These are phyloP conservation scores for Rhynchospora pubera DNA, from an alignment of 176 grass and related monocot genomes.

Conservation along the genomic window DNA sequence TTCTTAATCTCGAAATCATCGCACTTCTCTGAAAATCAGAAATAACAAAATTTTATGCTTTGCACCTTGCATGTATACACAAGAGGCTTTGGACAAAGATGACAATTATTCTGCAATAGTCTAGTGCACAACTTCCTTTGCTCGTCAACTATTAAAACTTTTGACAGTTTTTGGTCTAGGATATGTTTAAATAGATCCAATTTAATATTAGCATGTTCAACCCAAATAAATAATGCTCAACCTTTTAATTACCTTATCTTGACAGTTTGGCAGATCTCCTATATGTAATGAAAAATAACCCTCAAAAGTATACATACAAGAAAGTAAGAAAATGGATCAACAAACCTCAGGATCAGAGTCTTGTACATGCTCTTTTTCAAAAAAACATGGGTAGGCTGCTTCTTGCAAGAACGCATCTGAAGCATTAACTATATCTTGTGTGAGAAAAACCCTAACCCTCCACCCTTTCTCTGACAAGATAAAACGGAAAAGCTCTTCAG, in stretches of 20 bases:
- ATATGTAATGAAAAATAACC: background rate
- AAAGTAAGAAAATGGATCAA: constrained; percentile 6
- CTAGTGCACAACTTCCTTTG: background rate
- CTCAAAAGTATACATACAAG: background rate
- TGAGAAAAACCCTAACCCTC: constrained; percentile 85
- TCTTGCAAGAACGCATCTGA: constrained; percentile 71
- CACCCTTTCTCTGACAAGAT: constrained; percentile 89
- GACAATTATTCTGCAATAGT: background rate
- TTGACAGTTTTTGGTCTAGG: background rate
- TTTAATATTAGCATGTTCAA: background rate
- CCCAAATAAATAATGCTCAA: background rate
- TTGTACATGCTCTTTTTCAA: constrained; percentile 32
- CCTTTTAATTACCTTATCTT: background rate
- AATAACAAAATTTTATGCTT: background rate
- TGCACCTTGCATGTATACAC: background rate
- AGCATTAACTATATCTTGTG: constrained; percentile 83
- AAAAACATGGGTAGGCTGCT: constrained; percentile 53
- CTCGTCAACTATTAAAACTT: background rate
- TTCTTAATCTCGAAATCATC: constrained; percentile 54
- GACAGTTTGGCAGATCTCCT: background rate
- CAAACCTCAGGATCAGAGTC: constrained; percentile 48
- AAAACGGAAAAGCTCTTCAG: constrained; percentile 85
- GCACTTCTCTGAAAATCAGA: constrained; percentile 54
- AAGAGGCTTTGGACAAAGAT: background rate
- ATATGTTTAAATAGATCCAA: background rate